Base-by-base conservation (phyloP, 2,329 filamentous ascomycete genomes). In the Trichoderma sp. region DNA sequence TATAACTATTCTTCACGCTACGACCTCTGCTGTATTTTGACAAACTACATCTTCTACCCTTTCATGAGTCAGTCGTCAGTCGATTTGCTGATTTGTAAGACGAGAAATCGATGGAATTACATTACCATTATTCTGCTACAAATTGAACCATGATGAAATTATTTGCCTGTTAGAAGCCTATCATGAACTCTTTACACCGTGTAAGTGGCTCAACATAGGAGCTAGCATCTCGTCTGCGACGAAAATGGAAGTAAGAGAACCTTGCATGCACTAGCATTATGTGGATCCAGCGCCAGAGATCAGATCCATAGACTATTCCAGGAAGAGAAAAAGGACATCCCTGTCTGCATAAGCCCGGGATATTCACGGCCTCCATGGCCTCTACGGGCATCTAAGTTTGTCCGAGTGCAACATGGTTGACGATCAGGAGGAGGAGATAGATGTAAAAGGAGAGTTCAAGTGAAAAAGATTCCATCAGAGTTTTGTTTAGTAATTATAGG, bases 201-300 rank as follows among this genome's bases (percentile, higher is more conserved):
- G 47, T 67, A 5, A 26, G 28, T 39, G 32, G 32, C 26, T 32
- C 50, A 39, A 26, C 15, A 17, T 23, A 11, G 32, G 6, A 17
- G 17, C 23, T 57, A 28, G 53, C 53, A 3, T 4, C 2, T 3
- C 0, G 30, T 28, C 0, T 17, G 12, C 20, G 65, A 58, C 65
- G 26, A 39, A 68, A 59, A 23, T 12, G 65, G 65, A 68, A 68
- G 47, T 26, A 68, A 58, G 65, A 68, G 32, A 68, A 32, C 65
- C 65, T 23, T 59, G 65, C n/a, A 1, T 59, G 53, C 65, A 32
- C 53, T 68, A 68, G 65, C 3, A 20, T 30, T 32, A 5, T 53
- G 53, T 28, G 65, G 65, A 58, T 8, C 53, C 12, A 34, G 17
- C 23, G 65, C 65, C 47, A 6, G 6, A 68, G n/a, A 28, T 28